phyloP scores from a whole-genome alignment of 1,139 yeast genomes.

The Trichomonascaceae sp. region DNA sequence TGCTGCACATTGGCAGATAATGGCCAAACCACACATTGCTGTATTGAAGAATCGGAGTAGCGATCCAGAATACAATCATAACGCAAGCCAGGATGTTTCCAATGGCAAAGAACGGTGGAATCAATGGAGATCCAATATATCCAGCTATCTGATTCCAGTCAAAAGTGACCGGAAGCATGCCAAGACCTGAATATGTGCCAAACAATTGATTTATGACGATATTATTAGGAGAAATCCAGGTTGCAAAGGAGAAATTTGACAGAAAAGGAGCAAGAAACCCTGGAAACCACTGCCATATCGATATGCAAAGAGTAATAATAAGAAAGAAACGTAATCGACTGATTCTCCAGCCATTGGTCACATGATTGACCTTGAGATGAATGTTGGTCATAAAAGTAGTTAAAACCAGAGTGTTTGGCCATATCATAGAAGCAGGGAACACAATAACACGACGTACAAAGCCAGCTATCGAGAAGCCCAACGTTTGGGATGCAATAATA shows the following conservation, averaged over 20 bases:
- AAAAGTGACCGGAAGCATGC: constrained; percentile 54
- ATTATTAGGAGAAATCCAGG: constrained; percentile 52
- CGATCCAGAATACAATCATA: constrained; percentile 41
- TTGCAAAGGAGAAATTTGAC: constrained; percentile 46
- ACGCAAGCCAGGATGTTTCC: constrained; percentile 46
- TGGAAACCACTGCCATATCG: constrained; percentile 54
- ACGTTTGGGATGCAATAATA: constrained; percentile 50
- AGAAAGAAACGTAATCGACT: constrained; percentile 46
- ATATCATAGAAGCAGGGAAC: constrained; percentile 56
- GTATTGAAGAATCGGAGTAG: constrained; percentile 45
- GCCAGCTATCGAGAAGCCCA: constrained; percentile 65
- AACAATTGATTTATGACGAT: constrained; percentile 56
- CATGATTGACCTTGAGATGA: constrained; percentile 55
- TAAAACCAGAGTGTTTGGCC: constrained; percentile 51
- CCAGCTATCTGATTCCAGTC: constrained; percentile 56
- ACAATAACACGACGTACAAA: constrained; percentile 50
- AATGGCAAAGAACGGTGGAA: constrained; percentile 58
- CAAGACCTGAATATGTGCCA: constrained; percentile 55
- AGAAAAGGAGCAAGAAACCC: constrained; percentile 47
- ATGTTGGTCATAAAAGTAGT: constrained; percentile 52
- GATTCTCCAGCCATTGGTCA: constrained; percentile 51
- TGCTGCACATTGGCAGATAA: constrained; percentile 45
- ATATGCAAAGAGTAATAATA: constrained; percentile 35
- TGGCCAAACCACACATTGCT: constrained; percentile 47
- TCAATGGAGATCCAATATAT: constrained; percentile 57